Evolutionary conservation across 1,284 basidiomycete genomes (phyloP).

Genomic region (Waitea zeae): DNA sequence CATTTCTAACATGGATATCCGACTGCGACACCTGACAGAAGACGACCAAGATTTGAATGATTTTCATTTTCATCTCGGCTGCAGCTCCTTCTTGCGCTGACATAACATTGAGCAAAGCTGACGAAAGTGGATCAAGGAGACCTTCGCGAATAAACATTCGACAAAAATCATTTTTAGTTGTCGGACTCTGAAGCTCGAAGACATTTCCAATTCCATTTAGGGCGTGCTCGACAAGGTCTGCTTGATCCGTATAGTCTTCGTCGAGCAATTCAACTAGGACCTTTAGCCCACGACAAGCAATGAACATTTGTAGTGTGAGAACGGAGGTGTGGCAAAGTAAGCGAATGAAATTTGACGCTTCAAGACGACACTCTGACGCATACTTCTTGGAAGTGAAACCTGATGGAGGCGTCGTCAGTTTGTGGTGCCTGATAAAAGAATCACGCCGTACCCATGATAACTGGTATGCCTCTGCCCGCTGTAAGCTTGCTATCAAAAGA

Average conservation of each 20-base stretch:
- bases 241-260: conserved; percentile 84
- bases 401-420: too few species aligned
- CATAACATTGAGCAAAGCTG: conserved; percentile 80
- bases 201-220: conserved; percentile 90
- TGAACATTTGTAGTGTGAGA: conserved; percentile 94
- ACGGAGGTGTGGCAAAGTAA: conserved; percentile 86
- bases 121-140: conserved; percentile 81
- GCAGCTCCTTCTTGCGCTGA: conserved; percentile 50
- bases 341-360: conserved; percentile 90
- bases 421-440: too few species aligned
- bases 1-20: conserved; percentile 83
- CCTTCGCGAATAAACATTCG: conserved; percentile 96
- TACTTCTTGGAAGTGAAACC: conserved; percentile 93
- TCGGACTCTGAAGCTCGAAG: conserved; percentile 88
- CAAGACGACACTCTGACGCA: conserved; percentile 82
- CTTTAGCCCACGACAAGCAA: conserved; percentile 88
- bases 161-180: conserved; percentile 95
- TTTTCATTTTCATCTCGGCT: conserved; percentile 70
- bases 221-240: conserved; percentile 84
- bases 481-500: conserved; percentile 3
- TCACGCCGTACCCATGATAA: too few species aligned
- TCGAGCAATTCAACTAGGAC: conserved; percentile 92
- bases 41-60: conserved; percentile 79
- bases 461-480: conserved; percentile 72
- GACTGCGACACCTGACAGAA: conserved; percentile 94